Base-by-base conservation (phyloP, 306 rosid species). In the Cicer judaicum region DNA sequence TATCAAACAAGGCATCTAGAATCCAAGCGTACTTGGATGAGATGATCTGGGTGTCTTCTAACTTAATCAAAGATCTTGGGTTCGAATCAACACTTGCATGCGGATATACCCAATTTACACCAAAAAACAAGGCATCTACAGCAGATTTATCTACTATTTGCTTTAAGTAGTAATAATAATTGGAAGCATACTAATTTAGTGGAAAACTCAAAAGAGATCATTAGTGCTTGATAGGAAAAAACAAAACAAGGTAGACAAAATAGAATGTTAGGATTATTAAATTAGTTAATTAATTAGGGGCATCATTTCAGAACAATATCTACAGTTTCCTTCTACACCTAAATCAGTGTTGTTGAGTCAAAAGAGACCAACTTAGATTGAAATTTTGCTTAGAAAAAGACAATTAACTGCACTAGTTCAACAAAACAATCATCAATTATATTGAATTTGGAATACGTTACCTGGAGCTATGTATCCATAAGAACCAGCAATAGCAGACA, bases 401-500 rank as follows among this genome's bases (percentile, higher is more conserved):
- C 19, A 43, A 52, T 29, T 64, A 53, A 12, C 15, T 50, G 47
- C 61, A 56, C 11, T 55, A 78, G 34, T 70, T 73, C 52, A 70
- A 77, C 72, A 73, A 1, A 39, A 3, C 60, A 72, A 24, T 64
- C 8, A 80, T 49, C 47, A 57, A 62, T 74, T 24, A 57, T 8
- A 54, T 40, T 54, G 64, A 14, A 48, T 34, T 67, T 64, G 10
- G 16, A 72, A 18, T 65, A 63, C 56, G 41, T 66, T 70, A 92
- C 98, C 98, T 72, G 98, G 98, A 6, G 98, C 98, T 8, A 92
- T 92, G 91, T 92, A 92, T 70, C 98, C 98, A 55, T 92, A 92
- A 5, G 98, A 92, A 57, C 98, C 98, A 2, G 96, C 98, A 73
- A 92, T 78, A 54, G 95, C 84, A 34, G 98, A 92, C 98, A 92